Evolutionary conservation across 371 early-diverging fungal species (phyloP).

Genomic region (Mucor irregularis): DNA sequence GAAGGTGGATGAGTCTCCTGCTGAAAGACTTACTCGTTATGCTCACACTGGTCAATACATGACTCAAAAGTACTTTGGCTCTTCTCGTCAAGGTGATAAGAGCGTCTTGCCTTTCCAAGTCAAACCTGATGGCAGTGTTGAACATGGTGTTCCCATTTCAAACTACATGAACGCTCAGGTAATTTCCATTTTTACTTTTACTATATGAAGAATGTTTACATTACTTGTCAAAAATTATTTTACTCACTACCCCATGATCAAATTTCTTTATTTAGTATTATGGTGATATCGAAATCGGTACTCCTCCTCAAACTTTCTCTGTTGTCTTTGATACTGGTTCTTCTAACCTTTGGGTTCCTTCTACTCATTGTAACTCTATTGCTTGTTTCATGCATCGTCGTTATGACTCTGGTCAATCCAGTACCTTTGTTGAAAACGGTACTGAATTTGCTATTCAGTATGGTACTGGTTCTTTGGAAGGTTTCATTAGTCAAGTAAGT

Average conservation of each 20-base stretch:
- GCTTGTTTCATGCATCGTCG: slow-evolving; percentile 90
- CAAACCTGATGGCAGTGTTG: slow-evolving; percentile 57
- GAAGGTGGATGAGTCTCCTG: slow-evolving; percentile 64
- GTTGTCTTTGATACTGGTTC: slow-evolving; percentile 97
- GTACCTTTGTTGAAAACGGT: slow-evolving; percentile 79
- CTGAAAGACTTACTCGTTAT: slow-evolving; percentile 63
- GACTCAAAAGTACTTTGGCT: slow-evolving; percentile 78
- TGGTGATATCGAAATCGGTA: slow-evolving; percentile 83
- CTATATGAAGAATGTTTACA: not conserved
- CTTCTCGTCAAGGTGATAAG: slow-evolving; percentile 41
- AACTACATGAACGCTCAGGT: slow-evolving; percentile 97
- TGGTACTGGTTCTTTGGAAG: slow-evolving; percentile 91
- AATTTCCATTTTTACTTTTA: slow-evolving; percentile 1
- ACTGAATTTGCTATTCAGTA: slow-evolving; percentile 91
- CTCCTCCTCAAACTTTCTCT: slow-evolving; percentile 88
- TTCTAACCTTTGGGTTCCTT: slow-evolving; percentile 96
- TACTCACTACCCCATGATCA: not conserved
- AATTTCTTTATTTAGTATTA: slow-evolving; percentile 64
- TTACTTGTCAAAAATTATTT: not conserved
- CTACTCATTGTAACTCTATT: slow-evolving; percentile 89
- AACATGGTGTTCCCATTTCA: slow-evolving; percentile 83
- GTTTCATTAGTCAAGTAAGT: slow-evolving; percentile 83
- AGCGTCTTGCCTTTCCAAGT: slow-evolving; percentile 22
- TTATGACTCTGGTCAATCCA: slow-evolving; percentile 75
- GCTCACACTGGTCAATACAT: slow-evolving; percentile 63